Base-by-base conservation (phyloP, 139 green algal species). In the Pleodorina starrii region DNA sequence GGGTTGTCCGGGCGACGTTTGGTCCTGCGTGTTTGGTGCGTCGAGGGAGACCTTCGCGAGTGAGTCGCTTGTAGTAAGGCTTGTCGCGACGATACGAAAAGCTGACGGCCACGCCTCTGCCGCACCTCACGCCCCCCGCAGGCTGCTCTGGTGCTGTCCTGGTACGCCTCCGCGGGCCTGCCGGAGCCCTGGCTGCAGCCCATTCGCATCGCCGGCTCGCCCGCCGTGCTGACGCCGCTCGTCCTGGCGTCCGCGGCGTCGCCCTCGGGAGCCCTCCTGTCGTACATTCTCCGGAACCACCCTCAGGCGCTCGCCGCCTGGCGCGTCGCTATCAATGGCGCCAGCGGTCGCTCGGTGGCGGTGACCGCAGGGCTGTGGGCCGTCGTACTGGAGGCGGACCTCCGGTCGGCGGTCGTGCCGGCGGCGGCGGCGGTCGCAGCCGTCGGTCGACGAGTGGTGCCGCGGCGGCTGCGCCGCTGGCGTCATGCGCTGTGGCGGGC, bases 111-210 rank as follows among this genome's bases (percentile, higher is more conserved):
- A n/a, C n/a, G n/a, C n/a, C n/a, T n/a, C n/a, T n/a, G n/a, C n/a
- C n/a, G n/a, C n/a, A n/a, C n/a, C n/a, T n/a, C 72, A 36, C 0
- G 25, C 72, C 48, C 16, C 16, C 50, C 27, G 9, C 79, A 86
- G 79, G 79, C 68, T 23, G 60, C 48, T 0, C 43, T 87, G 42
- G 81, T 87, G 43, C 60, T 87, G 10, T 50, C 42, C 12, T 87
- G 81, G 81, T 87, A 87, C 43, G 11, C 27, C 29, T 2, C 60
- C 32, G 81, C 60, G 10, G 1, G 43, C 29, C 60, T 87, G 6
- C 81, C 81, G 17, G 81, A 87, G 59, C 81, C 81, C 19, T 87
- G 81, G 81, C 59, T 87, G 60, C 81, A 87, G 43, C 81, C 63
- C 17, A 23, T 63, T 0, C 0, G 38, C 29, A 4, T 44, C 14